These are phyloP conservation scores for Tetrapyrgos nigripes DNA, from an alignment of 1,284 basidiomycete genomes.

Conservation along the genomic window DNA sequence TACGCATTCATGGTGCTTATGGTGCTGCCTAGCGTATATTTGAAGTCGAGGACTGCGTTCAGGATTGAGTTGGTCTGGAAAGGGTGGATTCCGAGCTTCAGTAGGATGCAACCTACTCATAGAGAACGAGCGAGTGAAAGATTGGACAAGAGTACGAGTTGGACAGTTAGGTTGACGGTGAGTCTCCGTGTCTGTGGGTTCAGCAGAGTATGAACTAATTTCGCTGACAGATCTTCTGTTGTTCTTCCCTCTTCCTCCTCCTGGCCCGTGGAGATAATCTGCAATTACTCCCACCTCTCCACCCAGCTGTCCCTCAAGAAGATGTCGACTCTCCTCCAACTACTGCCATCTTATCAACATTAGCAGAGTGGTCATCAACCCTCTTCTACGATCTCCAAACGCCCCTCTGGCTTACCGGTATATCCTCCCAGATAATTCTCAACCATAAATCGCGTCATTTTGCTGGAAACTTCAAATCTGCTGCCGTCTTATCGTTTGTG, in stretches of 20 bases:
- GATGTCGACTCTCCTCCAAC: too few relatives aligned
- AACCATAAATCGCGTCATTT: conserved; percentile 33
- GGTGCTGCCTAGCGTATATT: neutral
- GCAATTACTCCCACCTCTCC: neutral
- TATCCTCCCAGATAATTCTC: conserved; percentile 32
- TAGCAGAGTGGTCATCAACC: neutral
- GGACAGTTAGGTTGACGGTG: neutral
- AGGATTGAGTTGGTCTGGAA: conserved; percentile 7
- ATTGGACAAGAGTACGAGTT: neutral
- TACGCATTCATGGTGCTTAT: neutral
- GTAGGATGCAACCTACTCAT: conserved; percentile 1
- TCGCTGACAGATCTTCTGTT: neutral
- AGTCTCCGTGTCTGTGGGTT: neutral
- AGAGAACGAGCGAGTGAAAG: conserved; percentile 5
- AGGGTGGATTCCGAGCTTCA: neutral
- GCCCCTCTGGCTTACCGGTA: conserved; percentile 14
- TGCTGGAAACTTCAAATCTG: conserved; percentile 33
- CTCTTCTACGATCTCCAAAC: neutral
- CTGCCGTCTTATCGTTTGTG: conserved; percentile 17
- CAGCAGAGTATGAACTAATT: too few relatives aligned
- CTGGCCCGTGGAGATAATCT: neutral
- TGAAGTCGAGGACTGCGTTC: conserved; percentile 2
- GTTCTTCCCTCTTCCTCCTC: neutral
- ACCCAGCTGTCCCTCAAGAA: neutral
- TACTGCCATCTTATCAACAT: too few relatives aligned